phyloP scores from a whole-genome alignment of 768 basidiomycete genomes.

The Crucibulum laeve region DNA sequence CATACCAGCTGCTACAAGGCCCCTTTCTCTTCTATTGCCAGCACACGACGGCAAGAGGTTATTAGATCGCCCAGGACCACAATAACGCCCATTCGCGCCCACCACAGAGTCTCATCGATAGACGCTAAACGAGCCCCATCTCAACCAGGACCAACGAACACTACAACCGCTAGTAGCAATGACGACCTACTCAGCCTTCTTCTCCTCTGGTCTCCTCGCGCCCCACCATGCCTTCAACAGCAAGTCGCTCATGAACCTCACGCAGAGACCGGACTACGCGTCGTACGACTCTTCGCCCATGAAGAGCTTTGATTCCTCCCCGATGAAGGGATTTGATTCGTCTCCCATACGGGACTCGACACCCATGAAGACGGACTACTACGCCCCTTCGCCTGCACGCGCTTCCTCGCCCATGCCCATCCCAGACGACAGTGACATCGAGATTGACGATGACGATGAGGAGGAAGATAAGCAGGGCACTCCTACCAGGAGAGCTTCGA shows the following conservation, averaged over 20 bases:
- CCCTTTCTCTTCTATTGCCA: too few species aligned
- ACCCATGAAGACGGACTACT: too few species aligned
- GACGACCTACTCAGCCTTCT: conserved; percentile 57
- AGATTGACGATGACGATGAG: conserved; percentile 18
- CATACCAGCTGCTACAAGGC: too few species aligned
- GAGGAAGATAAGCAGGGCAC: conserved; percentile 16
- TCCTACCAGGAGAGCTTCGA: conserved; percentile 10
- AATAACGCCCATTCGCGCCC: too few species aligned
- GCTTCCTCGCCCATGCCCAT: conserved; percentile 19
- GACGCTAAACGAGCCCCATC: too few species aligned
- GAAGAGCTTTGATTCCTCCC: too few species aligned
- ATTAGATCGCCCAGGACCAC: too few species aligned
- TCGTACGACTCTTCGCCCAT: conserved; percentile 16
- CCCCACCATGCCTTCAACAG: conserved; percentile 24
- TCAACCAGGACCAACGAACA: too few species aligned
- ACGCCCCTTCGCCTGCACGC: conserved; percentile 11
- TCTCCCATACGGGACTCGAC: conserved; percentile 11
- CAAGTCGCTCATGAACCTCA: conserved; percentile 9
- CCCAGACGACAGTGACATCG: conserved; percentile 29
- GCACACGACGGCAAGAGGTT: too few species aligned
- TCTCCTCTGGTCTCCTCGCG: conserved; percentile 68
- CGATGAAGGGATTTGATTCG: too few species aligned
- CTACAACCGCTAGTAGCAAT: too few species aligned
- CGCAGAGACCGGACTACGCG: conserved; percentile 12
- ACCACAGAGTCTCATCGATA: too few species aligned